Conservation (phyloP, 1,284 basidiomycete genomes). For the Puccinia novopanici region DNA sequence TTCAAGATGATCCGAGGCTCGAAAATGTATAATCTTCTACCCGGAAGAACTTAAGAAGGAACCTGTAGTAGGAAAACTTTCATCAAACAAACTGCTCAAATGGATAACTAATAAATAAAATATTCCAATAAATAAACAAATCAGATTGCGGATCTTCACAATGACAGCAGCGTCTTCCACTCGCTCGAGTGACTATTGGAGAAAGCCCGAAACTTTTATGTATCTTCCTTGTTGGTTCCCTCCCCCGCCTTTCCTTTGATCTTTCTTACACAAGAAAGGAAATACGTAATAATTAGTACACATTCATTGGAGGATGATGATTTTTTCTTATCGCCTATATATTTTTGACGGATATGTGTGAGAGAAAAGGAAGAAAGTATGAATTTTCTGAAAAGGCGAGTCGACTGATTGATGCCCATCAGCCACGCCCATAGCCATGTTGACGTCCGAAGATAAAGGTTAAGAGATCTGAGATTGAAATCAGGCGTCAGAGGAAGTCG, state of each 20-base stretch:
- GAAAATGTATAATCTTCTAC: not conserved
- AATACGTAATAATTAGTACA: too few relatives aligned
- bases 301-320: too few relatives aligned
- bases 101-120: too few relatives aligned
- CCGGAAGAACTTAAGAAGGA: not conserved
- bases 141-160: conserved; percentile 17
- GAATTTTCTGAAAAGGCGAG: not conserved
- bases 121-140: not conserved
- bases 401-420: not conserved
- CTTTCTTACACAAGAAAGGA: not conserved
- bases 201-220: not conserved
- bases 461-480: conserved; percentile 15
- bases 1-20: conserved; percentile 15
- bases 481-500: conserved; percentile 5
- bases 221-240: not conserved
- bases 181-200: not conserved
- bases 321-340: too few relatives aligned
- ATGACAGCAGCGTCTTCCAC: not conserved
- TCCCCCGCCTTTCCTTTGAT: not conserved
- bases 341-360: not conserved
- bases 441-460: not conserved
- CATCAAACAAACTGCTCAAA: not conserved
- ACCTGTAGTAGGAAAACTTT: not conserved
- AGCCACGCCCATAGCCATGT: not conserved
- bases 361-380: conserved; percentile 3